These are phyloP conservation scores for Quercus tomentella DNA, from an alignment of 331 rosid species.

Conservation along the genomic window DNA sequence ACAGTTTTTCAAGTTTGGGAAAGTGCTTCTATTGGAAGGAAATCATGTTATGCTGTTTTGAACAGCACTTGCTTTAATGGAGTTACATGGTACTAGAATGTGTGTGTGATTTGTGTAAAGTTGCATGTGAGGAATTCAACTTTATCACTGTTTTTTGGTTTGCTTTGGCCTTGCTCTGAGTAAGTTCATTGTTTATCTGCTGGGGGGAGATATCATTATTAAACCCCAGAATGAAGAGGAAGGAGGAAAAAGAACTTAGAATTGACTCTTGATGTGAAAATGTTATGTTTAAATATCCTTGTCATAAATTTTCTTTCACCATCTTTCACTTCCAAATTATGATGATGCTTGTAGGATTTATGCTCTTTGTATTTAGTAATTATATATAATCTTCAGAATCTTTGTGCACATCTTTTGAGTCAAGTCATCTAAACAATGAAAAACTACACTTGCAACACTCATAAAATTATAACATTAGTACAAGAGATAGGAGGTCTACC, in stretches of 20 bases:
- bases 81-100: conserved; percentile 62
- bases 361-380: neutral
- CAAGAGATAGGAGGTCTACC: neutral
- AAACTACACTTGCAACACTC: neutral
- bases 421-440: neutral
- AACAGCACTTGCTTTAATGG: conserved; percentile 88
- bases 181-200: neutral
- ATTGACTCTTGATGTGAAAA: neutral
- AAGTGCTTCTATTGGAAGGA: conserved; percentile 85
- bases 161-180: neutral
- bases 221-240: neutral
- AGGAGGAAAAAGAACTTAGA: neutral
- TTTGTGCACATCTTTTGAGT: neutral
- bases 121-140: conserved; percentile 5
- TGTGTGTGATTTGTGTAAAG: conserved; percentile 13
- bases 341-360: neutral
- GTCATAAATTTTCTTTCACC: neutral
- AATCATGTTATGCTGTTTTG: conserved; percentile 92
- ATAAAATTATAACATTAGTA: neutral
- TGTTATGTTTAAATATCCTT: neutral
- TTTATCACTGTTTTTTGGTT: conserved; percentile 7
- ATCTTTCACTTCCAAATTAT: too few species aligned
- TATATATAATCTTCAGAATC: neutral
- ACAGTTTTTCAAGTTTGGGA: conserved; percentile 85
- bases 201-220: neutral